Evolutionary conservation across 768 basidiomycete species (phyloP).

Genomic region (Kwoniella pini): DNA sequence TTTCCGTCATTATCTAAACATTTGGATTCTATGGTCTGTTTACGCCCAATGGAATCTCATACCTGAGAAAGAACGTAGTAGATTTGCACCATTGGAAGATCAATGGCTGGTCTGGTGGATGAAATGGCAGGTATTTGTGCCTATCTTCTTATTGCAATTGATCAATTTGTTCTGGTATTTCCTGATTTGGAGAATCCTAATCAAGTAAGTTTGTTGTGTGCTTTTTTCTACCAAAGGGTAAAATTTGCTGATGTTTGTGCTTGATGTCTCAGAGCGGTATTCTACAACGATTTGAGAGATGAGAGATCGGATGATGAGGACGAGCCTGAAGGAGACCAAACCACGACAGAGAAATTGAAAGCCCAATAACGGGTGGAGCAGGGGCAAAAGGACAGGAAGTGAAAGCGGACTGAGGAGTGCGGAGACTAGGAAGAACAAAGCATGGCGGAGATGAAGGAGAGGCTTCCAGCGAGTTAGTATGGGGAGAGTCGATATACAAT

Average conservation of each 20-base stretch:
- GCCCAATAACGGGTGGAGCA: constrained; percentile 1
- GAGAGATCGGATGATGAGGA: constrained; percentile 69
- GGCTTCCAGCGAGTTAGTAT: too few species aligned
- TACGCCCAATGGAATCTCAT: constrained; percentile 74
- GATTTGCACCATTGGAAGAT: constrained; percentile 60
- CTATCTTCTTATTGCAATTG: constrained; percentile 72
- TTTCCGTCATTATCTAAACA: constrained; percentile 88
- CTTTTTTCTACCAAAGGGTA: background rate
- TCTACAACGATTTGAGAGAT: constrained; percentile 57
- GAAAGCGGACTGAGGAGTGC: too few species aligned
- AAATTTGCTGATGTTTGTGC: background rate
- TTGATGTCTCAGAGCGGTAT: constrained; percentile 60
- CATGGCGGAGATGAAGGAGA: too few species aligned
- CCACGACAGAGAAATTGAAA: constrained; percentile 36
- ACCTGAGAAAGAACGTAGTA: constrained; percentile 57
- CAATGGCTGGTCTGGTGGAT: constrained; percentile 68
- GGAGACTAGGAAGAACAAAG: too few species aligned
- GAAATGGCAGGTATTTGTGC: constrained; percentile 74
- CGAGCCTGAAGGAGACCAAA: constrained; percentile 21
- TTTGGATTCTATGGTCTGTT: constrained; percentile 82
- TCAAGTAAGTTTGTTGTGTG: constrained; percentile 61
- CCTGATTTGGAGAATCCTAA: constrained; percentile 74
- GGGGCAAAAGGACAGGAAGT: too few species aligned
- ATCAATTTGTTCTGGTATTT: constrained; percentile 94
- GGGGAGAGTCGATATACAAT: too few species aligned